phyloP scores from a whole-genome alignment of 2,329 filamentous ascomycete genomes.

The Beauveria sp. region DNA sequence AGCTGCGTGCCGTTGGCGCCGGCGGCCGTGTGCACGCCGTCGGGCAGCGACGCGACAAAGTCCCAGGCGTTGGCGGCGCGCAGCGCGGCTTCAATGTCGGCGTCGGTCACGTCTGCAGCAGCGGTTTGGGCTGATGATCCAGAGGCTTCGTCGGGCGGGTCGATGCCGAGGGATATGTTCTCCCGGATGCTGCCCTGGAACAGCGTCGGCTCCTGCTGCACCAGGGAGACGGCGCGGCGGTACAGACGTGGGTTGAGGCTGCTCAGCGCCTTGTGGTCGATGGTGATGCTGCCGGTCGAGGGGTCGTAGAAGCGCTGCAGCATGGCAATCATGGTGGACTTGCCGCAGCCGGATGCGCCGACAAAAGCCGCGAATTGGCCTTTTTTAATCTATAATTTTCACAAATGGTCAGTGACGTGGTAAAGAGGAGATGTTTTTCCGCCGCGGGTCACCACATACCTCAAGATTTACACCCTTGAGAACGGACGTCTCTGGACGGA shows the following conservation, averaged over 20 bases:
- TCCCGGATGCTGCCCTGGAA: constrained; percentile 77
- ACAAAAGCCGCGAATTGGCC: constrained; percentile 48
- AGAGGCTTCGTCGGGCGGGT: constrained; percentile 10
- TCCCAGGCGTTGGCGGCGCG: constrained; percentile 41
- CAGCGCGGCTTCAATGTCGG: constrained; percentile 35
- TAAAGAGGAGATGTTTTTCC: constrained; percentile 14
- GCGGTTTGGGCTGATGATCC: too few relatives aligned
- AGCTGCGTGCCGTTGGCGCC: constrained; percentile 80
- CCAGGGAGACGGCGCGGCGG: constrained; percentile 44
- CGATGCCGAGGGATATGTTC: constrained; percentile 57
- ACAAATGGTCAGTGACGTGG: neutral
- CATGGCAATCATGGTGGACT: constrained; percentile 52
- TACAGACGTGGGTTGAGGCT: constrained; percentile 41
- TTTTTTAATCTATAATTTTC: constrained; percentile 25
- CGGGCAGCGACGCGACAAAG: constrained; percentile 72
- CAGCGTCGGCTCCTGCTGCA: constrained; percentile 56
- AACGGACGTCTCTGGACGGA: constrained; percentile 32
- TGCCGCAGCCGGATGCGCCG: constrained; percentile 50
- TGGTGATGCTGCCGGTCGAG: constrained; percentile 35
- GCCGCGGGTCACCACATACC: constrained; percentile 20
- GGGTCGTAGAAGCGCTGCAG: constrained; percentile 40
- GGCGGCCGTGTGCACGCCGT: constrained; percentile 81
- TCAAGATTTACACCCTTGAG: constrained; percentile 35
- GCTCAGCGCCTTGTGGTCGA: constrained; percentile 36
- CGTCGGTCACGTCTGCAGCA: constrained; percentile 20